phyloP scores from a whole-genome alignment of 1,284 basidiomycete genomes.

The Coniophora puteana region DNA sequence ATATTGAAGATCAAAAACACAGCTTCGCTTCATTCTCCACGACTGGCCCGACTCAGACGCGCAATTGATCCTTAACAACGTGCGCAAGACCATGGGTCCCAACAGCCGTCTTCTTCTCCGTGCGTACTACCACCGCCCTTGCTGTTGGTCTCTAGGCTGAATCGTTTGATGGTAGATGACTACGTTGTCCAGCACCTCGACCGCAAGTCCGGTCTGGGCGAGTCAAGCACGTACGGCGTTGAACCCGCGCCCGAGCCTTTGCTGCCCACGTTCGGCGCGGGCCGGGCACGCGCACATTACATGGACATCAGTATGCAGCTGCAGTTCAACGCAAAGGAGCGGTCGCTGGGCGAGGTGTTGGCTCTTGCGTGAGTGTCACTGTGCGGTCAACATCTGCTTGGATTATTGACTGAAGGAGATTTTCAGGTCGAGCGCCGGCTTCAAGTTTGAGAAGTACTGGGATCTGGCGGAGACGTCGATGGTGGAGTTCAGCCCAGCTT shows the following conservation, averaged over 20 bases:
- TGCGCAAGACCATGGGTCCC: neutral
- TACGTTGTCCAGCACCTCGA: neutral
- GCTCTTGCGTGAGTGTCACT: slow-evolving; percentile 12
- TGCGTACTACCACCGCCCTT: too few relatives aligned
- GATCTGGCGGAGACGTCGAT: slow-evolving; percentile 23
- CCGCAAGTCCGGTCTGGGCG: neutral
- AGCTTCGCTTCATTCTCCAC: neutral
- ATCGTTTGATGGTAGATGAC: slow-evolving; percentile 3
- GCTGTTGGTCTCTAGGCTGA: neutral
- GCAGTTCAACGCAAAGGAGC: slow-evolving; percentile 28
- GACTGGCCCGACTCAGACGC: slow-evolving; percentile 2
- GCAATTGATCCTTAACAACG: neutral
- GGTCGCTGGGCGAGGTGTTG: slow-evolving; percentile 20
- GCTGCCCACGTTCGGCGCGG: slow-evolving; percentile 34
- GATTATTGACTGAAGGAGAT: neutral
- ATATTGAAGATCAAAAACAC: neutral
- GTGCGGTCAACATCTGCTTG: too few relatives aligned
- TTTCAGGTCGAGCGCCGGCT: slow-evolving; percentile 14
- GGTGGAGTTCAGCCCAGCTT: slow-evolving; percentile 21
- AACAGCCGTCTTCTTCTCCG: neutral
- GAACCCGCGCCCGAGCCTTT: slow-evolving; percentile 28
- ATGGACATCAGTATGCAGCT: slow-evolving; percentile 32
- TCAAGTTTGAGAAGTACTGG: slow-evolving; percentile 21
- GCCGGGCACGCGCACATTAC: slow-evolving; percentile 28
- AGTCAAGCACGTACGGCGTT: neutral